Evolutionary conservation across 176 grass and related monocot species (phyloP).

Genomic region (Bromus sterilis): DNA sequence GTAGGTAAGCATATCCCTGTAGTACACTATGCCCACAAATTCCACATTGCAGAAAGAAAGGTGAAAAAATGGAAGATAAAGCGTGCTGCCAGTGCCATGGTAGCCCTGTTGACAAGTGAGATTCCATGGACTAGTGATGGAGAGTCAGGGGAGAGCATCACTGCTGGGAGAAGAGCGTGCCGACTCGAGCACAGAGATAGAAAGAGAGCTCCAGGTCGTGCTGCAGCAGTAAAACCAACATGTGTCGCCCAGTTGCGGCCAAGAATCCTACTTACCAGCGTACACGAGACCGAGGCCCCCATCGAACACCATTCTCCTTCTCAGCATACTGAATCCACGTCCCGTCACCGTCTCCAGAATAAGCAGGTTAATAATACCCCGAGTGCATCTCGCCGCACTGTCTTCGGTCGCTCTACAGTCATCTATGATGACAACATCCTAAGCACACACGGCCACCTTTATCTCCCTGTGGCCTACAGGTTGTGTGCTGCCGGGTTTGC

Average conservation of each 20-base stretch:
- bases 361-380: neutral
- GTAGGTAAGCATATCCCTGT: neutral
- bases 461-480: neutral
- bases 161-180: no score
- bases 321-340: slow-evolving; percentile 16
- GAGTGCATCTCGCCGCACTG: neutral
- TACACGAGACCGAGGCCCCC: neutral
- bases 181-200: no score
- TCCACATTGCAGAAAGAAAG: neutral
- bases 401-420: neutral
- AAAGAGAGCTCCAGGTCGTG: neutral
- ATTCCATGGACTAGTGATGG: neutral
- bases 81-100: neutral
- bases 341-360: slow-evolving; percentile 17
- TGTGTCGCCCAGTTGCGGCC: neutral
- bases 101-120: neutral
- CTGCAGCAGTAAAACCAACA: slow-evolving; percentile 16
- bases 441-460: neutral
- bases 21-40: neutral
- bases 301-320: neutral
- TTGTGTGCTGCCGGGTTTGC: neutral
- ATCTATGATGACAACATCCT: neutral
- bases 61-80: neutral
- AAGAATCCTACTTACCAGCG: neutral
- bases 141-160: neutral